phyloP scores from a whole-genome alignment of 164 flowering plant genomes.

The Brasenia schreberi region DNA sequence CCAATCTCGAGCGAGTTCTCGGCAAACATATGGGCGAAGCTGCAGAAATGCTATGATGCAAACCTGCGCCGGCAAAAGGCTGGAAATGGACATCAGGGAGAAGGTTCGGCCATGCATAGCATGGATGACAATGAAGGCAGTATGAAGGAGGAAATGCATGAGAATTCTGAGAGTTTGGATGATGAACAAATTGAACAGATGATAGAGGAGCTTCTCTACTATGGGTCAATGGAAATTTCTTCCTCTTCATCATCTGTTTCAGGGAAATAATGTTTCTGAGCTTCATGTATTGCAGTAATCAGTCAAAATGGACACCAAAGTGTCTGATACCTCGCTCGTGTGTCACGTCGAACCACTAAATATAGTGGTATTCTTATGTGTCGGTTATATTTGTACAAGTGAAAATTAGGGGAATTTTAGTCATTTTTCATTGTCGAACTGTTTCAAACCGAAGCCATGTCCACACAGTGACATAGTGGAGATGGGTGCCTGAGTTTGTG shows the following conservation, averaged over 20 bases:
- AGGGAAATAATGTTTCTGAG: neutral
- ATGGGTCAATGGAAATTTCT: conserved; percentile 12
- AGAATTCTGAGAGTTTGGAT: conserved; percentile 3
- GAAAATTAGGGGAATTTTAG: neutral
- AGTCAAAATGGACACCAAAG: neutral
- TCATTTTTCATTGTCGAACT: neutral
- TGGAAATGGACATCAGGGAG: neutral
- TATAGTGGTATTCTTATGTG: neutral
- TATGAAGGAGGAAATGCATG: neutral
- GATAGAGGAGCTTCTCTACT: conserved; percentile 13
- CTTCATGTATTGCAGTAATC: neutral
- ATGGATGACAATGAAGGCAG: neutral
- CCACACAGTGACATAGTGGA: neutral
- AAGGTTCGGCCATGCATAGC: neutral
- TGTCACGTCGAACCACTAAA: neutral
- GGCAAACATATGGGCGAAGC: conserved; percentile 7
- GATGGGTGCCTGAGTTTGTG: neutral
- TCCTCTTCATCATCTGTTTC: neutral
- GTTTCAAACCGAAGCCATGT: neutral
- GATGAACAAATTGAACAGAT: conserved; percentile 11
- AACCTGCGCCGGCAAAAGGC: neutral
- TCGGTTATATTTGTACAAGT: neutral
- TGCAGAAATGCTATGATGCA: conserved; percentile 7
- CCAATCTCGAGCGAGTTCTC: conserved; percentile 4
- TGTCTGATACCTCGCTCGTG: too few species aligned